phyloP scores from a whole-genome alignment of 495 filamentous ascomycete genomes.

The Aspergillus nanangensis region DNA sequence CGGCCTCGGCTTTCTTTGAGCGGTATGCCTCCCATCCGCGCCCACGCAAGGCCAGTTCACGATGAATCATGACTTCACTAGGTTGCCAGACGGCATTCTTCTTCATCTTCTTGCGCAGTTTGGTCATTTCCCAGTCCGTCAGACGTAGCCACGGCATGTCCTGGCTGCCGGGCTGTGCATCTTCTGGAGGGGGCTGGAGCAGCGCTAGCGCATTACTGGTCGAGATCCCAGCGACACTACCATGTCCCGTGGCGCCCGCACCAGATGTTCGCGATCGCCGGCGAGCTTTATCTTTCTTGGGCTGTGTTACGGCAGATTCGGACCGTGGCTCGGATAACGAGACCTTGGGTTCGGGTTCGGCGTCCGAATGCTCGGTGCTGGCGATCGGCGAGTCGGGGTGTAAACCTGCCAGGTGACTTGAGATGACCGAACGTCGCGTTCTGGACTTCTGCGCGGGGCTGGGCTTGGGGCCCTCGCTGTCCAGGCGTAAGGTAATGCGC shows the following conservation, averaged over 20 bases:
- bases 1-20: constrained; percentile 61
- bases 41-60: constrained; percentile 72
- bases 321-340: constrained; percentile 3
- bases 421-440: constrained; percentile 33
- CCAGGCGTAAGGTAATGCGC: constrained; percentile 63
- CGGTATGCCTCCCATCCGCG: constrained; percentile 75
- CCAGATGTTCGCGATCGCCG: constrained; percentile 42
- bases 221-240: constrained; percentile 59
- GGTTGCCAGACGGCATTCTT: constrained; percentile 97
- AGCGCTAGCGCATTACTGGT: constrained; percentile 77
- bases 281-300: constrained; percentile 37
- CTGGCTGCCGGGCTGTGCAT: constrained; percentile 68
- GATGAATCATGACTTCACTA: constrained; percentile 92
- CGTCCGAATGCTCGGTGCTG: constrained; percentile 45
- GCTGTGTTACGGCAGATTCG: constrained; percentile 6
- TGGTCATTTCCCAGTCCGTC: constrained; percentile 87
- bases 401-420: constrained; percentile 28
- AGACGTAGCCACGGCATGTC: constrained; percentile 87
- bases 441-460: constrained; percentile 28
- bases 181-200: constrained; percentile 71
- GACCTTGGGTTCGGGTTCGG: constrained; percentile 24
- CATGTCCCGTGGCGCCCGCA: constrained; percentile 47
- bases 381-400: constrained; percentile 41
- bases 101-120: constrained; percentile 93
- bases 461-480: constrained; percentile 39